These are phyloP conservation scores for Saccharum officinarum DNA, from an alignment of 176 grass and related monocot genomes.

Conservation along the genomic window DNA sequence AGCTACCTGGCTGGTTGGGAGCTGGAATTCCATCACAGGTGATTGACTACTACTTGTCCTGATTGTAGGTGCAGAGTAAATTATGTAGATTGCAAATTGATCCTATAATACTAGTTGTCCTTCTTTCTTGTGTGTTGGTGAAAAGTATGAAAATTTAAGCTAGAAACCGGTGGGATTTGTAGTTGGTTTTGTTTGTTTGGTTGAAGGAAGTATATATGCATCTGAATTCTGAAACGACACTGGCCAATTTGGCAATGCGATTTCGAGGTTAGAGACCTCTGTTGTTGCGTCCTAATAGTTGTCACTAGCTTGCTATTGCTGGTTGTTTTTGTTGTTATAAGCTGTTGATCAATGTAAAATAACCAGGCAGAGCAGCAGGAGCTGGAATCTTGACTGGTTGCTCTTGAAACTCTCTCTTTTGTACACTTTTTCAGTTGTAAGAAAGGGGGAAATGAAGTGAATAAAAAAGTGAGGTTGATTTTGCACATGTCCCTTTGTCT, in stretches of 20 bases:
- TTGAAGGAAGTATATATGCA: constrained; percentile 28
- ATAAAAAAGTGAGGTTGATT: not conserved
- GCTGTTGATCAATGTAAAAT: constrained; percentile 9
- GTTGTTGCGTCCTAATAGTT: not conserved
- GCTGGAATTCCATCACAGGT: constrained; percentile 31
- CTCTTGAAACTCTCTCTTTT: not conserved
- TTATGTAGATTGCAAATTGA: constrained; percentile 37
- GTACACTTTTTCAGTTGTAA: constrained; percentile 1
- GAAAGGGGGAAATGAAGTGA: not conserved
- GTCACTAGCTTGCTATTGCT: not conserved
- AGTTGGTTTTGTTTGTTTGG: constrained; percentile 17
- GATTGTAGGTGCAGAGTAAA: constrained; percentile 25
- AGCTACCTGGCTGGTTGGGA: constrained; percentile 1
- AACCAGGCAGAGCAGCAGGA: not conserved
- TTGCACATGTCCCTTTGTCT: not conserved
- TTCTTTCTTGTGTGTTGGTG: constrained; percentile 16
- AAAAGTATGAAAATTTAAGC: not conserved
- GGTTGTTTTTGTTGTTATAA: constrained; percentile 13
- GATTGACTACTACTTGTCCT: constrained; percentile 3
- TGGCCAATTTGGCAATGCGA: not conserved
- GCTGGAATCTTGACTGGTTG: not conserved
- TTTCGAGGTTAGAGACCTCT: not conserved
- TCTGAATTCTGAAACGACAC: constrained; percentile 5
- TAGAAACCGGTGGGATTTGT: constrained; percentile 15
- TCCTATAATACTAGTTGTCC: not conserved